Evolutionary conservation across 1,284 basidiomycete species (phyloP), one percentile per base, ranked within the genome.

Genomic region (Trichosporon inkin): DNA sequence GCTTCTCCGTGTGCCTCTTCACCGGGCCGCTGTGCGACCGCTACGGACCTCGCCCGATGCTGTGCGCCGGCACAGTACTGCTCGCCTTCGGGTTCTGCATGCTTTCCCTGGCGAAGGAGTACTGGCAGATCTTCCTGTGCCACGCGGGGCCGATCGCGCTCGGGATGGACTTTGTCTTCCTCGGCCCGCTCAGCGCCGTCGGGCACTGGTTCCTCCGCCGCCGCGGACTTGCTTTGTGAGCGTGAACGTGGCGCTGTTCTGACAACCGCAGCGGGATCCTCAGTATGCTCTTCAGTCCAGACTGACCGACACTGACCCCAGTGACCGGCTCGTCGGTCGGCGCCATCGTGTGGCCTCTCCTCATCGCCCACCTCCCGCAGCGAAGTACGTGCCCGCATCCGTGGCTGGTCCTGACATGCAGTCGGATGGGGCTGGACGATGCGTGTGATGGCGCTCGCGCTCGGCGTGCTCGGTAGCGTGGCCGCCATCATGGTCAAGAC

Each of bases 391-490:
- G 4, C 28, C 8, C 5, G 28, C 8, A 32, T 32, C 28, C 8
- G 8, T n/a, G n/a, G n/a, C n/a, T n/a, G 28, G 28, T 8, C 4
- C 28, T 32, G 28, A 32, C 28, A 32, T 8, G 4, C 28, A 32
- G 28, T 76, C 59, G 73, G 72, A 32, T 76, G 71, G 51, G 65
- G 63, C 1, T 76, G 74, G 74, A 73, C 72, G 2, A 62, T 67
- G 37, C 67, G 74, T 16, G 38, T 74, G 8, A 73, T 76, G 49
- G 72, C 71, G 2, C 62, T 76, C 10, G 64, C 71, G 37, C 53
- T 66, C 41, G 57, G 62, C n/a, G 8, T 66, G n/a, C 60, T 68
- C 35, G 67, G 71, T 14, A 51, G 56, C 14, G 24, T 55, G 16
- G 62, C 69, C 0, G 72, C 69, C 17, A 58, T 69, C 38, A 65